Conservation (phyloP, 495 filamentous ascomycete genomes). For the Ramalina intermedia region DNA sequence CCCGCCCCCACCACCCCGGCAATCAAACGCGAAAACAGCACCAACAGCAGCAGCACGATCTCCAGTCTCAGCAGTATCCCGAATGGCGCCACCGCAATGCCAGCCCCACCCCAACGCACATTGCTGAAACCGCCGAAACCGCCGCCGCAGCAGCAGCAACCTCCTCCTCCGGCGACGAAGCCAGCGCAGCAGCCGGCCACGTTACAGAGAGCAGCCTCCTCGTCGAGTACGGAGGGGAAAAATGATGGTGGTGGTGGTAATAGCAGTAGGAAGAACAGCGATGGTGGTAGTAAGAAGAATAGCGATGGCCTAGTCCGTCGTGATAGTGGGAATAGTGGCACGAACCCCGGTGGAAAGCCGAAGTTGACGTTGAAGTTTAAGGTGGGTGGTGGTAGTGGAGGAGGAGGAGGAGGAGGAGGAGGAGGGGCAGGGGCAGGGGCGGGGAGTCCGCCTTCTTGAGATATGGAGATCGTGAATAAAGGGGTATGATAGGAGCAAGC, state of each 20-base stretch:
- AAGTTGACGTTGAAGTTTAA: conserved; percentile 15
- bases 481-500: too few relatives aligned
- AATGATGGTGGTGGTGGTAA: not conserved
- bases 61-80: too few relatives aligned
- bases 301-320: not conserved
- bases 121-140: conserved; percentile 2
- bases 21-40: not conserved
- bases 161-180: not conserved
- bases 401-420: not conserved
- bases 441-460: not conserved
- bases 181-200: not conserved
- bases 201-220: not conserved
- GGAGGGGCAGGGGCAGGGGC: not conserved
- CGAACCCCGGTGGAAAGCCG: not conserved
- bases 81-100: not conserved
- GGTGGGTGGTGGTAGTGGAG: conserved; percentile 4
- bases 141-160: not conserved
- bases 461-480: too few relatives aligned
- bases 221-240: not conserved
- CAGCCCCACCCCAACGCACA: not conserved
- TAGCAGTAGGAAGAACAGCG: not conserved
- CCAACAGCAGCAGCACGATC: too few relatives aligned
- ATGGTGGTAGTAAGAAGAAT: too few relatives aligned
- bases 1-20: not conserved
- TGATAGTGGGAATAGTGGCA: not conserved